Conservation (phyloP, 2,329 filamentous ascomycete species). For the Talaromyces albobiverticillius region DNA sequence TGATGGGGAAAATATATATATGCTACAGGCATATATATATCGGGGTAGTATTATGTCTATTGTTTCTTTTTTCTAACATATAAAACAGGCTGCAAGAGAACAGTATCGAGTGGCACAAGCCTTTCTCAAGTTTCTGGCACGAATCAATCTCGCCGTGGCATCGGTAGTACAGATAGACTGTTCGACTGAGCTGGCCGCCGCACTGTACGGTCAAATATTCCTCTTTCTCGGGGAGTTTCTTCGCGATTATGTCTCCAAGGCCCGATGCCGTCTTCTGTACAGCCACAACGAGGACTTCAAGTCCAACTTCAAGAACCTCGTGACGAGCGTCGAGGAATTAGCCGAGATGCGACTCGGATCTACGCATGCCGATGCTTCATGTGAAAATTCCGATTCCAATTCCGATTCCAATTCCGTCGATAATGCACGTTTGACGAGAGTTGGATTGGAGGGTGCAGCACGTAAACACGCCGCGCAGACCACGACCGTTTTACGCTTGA, state of each 20-base stretch:
- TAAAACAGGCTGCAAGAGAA: conserved; percentile 30
- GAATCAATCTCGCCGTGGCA: conserved; percentile 31
- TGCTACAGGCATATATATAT: too few relatives aligned
- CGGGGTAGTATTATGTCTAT: not conserved
- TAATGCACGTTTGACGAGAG: conserved; percentile 6
- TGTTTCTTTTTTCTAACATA: not conserved
- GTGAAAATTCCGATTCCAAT: not conserved
- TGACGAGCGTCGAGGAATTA: conserved; percentile 28
- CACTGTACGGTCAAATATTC: conserved; percentile 34
- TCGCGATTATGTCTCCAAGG: conserved; percentile 35
- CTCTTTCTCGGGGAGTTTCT: conserved; percentile 37
- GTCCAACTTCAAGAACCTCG: conserved; percentile 30
- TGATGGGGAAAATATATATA: not conserved
- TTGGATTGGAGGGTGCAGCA: conserved; percentile 28
- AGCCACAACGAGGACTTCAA: conserved; percentile 35
- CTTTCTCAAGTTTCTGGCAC: conserved; percentile 29
- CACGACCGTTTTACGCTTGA: conserved; percentile 33
- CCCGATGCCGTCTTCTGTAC: conserved; percentile 32
- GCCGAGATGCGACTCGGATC: conserved; percentile 6
- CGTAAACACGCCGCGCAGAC: conserved; percentile 34
- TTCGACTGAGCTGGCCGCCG: conserved; percentile 18
- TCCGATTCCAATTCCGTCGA: conserved; percentile 7
- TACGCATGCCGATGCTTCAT: conserved; percentile 21
- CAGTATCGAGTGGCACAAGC: conserved; percentile 35
- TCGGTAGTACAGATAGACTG: conserved; percentile 14